Conservation (phyloP, 495 filamentous ascomycete species). For the Lasiosphaeria ovina region DNA sequence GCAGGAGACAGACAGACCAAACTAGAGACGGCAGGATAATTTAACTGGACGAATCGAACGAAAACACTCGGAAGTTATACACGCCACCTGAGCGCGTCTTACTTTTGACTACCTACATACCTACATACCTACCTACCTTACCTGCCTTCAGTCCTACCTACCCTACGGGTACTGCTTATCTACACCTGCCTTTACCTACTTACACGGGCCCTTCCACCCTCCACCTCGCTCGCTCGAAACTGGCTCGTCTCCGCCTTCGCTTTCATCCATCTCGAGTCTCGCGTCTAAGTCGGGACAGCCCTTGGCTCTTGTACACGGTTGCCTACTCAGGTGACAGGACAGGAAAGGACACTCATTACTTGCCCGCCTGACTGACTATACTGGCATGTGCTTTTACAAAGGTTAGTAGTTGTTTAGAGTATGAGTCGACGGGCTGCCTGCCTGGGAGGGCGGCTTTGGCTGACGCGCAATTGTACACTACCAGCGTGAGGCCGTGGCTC, state of each 20-base stretch:
- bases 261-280: too few relatives aligned
- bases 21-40: too few relatives aligned
- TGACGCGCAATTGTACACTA: conserved; percentile 17
- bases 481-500: conserved; percentile 23
- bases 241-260: too few relatives aligned
- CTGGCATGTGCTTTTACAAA: conserved; percentile 22
- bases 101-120: too few relatives aligned
- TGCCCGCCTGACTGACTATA: background rate
- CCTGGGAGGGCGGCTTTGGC: conserved; percentile 16
- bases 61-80: background rate
- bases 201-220: too few relatives aligned
- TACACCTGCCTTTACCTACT: too few relatives aligned
- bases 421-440: conserved; percentile 13
- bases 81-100: too few relatives aligned
- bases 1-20: background rate
- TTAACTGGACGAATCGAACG: background rate
- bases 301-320: background rate
- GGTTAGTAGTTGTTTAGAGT: conserved; percentile 13
- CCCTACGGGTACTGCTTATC: too few relatives aligned
- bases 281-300: background rate
- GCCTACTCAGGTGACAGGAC: background rate
- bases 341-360: conserved; percentile 3
- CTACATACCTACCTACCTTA: too few relatives aligned
- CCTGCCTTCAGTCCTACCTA: too few relatives aligned
- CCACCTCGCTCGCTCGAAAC: too few relatives aligned